phyloP scores from a whole-genome alignment of 139 green algal species.

The Chlorella sp. region DNA sequence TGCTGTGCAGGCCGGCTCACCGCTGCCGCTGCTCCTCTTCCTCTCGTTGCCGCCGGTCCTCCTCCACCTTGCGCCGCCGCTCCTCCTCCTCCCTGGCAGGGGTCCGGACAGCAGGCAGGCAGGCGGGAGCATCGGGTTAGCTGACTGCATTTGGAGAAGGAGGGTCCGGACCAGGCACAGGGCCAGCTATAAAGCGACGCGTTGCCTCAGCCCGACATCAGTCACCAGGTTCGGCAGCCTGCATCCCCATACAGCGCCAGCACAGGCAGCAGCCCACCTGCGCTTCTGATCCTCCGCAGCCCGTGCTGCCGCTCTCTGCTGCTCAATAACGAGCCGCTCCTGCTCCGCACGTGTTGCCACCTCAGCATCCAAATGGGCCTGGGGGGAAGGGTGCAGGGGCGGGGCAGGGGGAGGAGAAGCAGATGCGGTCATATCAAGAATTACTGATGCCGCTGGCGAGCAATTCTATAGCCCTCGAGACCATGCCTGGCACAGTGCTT shows the following conservation, averaged over 20 bases:
- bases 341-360: conserved; percentile 34
- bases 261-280: not conserved
- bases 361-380: conserved; percentile 44
- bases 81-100: conserved; percentile 40
- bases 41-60: conserved; percentile 33
- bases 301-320: conserved; percentile 28
- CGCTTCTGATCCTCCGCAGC: conserved; percentile 36
- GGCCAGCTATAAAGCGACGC: not conserved
- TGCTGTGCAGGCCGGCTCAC: not conserved
- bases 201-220: no score
- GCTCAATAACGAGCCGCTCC: conserved; percentile 38
- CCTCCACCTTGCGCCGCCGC: conserved; percentile 21
- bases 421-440: not conserved
- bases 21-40: conserved; percentile 19
- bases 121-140: not conserved
- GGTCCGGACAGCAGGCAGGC: no score
- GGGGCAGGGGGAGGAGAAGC: not conserved
- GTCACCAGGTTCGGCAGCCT: not conserved
- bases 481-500: no score
- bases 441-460: not conserved
- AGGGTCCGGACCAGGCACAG: not conserved
- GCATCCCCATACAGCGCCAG: not conserved
- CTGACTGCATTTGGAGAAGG: no score
- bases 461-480: not conserved
- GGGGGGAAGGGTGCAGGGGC: not conserved